A percentile compares a stretch with the other conserved stretches of the same genome.
Evolutionary conservation across 345 rosid species (phyloP).

Genomic region (Gossypium australe): DNA sequence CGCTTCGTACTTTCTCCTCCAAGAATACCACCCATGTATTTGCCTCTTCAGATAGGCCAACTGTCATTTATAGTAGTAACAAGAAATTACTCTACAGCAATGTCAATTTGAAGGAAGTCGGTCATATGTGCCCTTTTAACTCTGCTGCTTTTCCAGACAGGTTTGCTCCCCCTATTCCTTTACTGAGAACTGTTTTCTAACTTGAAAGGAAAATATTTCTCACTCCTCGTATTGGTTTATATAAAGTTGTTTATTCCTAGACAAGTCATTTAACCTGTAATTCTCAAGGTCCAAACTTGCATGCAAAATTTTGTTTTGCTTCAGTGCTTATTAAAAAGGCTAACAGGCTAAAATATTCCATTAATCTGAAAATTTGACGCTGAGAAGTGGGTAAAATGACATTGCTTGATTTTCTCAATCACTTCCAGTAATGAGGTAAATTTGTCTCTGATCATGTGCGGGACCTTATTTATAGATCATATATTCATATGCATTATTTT

Average conservation of each 20-base stretch:
- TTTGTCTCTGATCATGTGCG: neutral
- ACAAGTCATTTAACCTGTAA: neutral
- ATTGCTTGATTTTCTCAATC: neutral
- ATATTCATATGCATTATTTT: neutral
- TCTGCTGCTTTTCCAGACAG: conserved; percentile 97
- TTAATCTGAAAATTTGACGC: neutral
- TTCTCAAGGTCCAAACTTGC: neutral
- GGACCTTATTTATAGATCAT: neutral
- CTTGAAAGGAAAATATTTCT: neutral
- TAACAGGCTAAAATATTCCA: neutral
- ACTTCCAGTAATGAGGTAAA: neutral
- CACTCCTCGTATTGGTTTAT: neutral
- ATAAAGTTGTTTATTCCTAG: neutral
- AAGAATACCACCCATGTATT: conserved; percentile 86
- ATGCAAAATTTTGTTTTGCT: neutral
- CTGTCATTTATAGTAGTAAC: conserved; percentile 95
- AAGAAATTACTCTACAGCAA: conserved; percentile 93
- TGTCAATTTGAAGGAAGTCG: conserved; percentile 93
- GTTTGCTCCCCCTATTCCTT: conserved; percentile 26
- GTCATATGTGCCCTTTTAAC: conserved; percentile 93
- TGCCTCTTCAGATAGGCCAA: conserved; percentile 96
- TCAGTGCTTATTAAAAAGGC: neutral
- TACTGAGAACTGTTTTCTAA: neutral
- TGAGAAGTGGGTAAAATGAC: neutral
- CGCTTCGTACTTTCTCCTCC: conserved; percentile 93